phyloP scores from a whole-genome alignment of 106 monocot genomes.

The Hemerocallis citrina region DNA sequence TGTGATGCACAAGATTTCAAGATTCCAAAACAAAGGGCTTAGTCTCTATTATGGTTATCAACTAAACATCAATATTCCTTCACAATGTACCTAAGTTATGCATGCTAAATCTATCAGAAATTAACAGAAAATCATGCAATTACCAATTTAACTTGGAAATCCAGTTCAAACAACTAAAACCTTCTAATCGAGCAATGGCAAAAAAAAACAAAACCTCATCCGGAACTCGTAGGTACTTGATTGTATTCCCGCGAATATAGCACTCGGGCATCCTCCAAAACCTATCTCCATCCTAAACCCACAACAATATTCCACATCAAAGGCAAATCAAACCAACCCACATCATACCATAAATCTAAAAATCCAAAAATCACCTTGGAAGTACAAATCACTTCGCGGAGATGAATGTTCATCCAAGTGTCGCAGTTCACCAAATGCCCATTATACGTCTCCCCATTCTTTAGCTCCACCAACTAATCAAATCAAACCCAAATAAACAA shows the following conservation, averaged over 20 bases:
- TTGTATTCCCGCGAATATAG: constrained; percentile 84
- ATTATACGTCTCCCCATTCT: constrained; percentile 94
- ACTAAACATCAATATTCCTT: neutral
- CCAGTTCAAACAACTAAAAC: neutral
- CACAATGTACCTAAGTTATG: too few species aligned
- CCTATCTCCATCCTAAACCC: constrained; percentile 74
- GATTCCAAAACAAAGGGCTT: neutral
- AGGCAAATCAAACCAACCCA: neutral
- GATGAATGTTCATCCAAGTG: constrained; percentile 86
- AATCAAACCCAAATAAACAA: neutral
- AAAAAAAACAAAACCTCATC: constrained; percentile 50
- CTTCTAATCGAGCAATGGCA: neutral
- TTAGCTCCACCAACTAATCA: constrained; percentile 75
- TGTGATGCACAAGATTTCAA: neutral
- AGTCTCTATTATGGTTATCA: neutral
- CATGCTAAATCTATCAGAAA: too few species aligned
- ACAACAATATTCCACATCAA: constrained; percentile 11
- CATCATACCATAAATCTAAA: neutral
- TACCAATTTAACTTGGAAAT: neutral
- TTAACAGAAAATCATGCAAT: neutral
- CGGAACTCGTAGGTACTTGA: constrained; percentile 89
- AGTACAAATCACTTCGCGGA: constrained; percentile 74
- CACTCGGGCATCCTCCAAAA: constrained; percentile 98
- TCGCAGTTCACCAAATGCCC: constrained; percentile 87
- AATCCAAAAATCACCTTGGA: constrained; percentile 45